These are phyloP conservation scores for Glycyrrhiza uralensis DNA, from an alignment of 306 rosid genomes.

Conservation along the genomic window DNA sequence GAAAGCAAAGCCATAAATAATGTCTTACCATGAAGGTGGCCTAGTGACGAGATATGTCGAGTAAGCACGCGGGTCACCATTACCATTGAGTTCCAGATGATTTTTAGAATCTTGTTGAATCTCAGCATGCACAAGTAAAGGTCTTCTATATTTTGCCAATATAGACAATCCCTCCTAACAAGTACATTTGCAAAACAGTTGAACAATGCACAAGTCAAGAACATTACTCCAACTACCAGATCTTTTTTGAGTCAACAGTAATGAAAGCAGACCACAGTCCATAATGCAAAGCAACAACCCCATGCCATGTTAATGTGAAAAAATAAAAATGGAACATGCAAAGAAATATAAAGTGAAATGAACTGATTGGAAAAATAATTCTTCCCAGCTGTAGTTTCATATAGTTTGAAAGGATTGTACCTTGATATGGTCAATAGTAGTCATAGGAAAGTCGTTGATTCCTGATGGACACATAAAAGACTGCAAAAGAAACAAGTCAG, in stretches of 20 bases:
- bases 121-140: slow-evolving; percentile 88
- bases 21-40: slow-evolving; percentile 81
- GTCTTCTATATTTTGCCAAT: slow-evolving; percentile 80
- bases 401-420: slow-evolving; percentile 34
- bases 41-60: slow-evolving; percentile 75
- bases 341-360: slow-evolving; percentile 1
- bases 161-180: slow-evolving; percentile 79
- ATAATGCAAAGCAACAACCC: slow-evolving; percentile 13
- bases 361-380: neutral
- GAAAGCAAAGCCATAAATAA: slow-evolving; percentile 8
- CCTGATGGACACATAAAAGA: slow-evolving; percentile 99
- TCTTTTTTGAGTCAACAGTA: neutral
- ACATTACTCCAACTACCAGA: slow-evolving; percentile 11
- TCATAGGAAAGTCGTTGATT: slow-evolving; percentile 89
- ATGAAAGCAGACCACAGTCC: neutral
- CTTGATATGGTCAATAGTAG: slow-evolving; percentile 78
- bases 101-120: slow-evolving; percentile 48
- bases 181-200: slow-evolving; percentile 29
- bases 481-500: slow-evolving; percentile 46
- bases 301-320: neutral
- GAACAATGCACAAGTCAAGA: too few species aligned
- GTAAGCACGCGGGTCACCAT: slow-evolving; percentile 53
- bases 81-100: slow-evolving; percentile 33
- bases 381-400: neutral
- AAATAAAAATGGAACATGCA: neutral